Base-by-base conservation (phyloP, 116 monocot genomes). In the Cymodocea nodosa region DNA sequence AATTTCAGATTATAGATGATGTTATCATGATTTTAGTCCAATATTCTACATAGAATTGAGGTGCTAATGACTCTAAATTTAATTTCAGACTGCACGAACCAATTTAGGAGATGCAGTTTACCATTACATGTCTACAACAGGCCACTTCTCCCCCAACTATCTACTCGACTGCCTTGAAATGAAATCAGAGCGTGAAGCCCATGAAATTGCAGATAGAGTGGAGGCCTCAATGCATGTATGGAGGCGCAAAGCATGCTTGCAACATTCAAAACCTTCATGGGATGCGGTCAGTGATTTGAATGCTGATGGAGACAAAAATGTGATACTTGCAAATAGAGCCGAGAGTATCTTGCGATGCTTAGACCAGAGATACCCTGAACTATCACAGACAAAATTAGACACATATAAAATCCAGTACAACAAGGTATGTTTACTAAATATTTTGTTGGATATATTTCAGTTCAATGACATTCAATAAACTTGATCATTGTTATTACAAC, bases 311-410 rank as follows among this genome's bases (percentile, higher is more conserved):
- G 83, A 92, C 17, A 89, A 84, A 68, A 89, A 89, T 60, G 73
- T 66, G 60, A 76, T 79, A 60, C 82, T 93, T 35, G 85, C 86
- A 14, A 81, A 61, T 15, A 83, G 86, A 72, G 89, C 93, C 18
- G 82, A 82, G 60, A 74, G 40, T 22, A 54, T 84, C 50, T 59
- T 93, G 56, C 44, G 79, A 0, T 74, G 78, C 57, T 66, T 93
- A 63, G 89, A 89, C 72, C 81, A 89, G 51, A 75, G 83, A 50
- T 86, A 80, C 40, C 93, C 93, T 58, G 79, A 76, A 35, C 56
- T 93, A 60, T 93, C 93, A 34, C 93, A 93, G 62, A 89, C 93
- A 3, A 82, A 89, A 14, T 51, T 93, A 44, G 93, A 93, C 49
- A 75, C 82, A 34, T 74, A 78, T 68, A 93, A 93, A 70, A 93